Base-by-base conservation (phyloP, 257 asterid species). In the Nyctanthes arbortristis region DNA sequence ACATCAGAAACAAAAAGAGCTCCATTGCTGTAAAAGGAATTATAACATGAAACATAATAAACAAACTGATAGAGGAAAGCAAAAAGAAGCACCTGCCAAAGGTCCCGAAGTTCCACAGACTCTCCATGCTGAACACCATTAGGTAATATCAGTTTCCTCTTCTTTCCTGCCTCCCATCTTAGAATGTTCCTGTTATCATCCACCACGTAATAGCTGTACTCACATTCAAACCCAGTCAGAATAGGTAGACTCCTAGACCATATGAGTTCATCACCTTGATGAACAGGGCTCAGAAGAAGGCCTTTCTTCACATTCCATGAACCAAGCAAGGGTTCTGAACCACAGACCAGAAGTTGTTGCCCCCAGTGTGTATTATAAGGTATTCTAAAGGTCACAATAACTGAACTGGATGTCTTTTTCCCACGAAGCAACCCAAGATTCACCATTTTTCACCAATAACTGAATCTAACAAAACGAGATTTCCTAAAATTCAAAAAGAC, bases 351-450 rank as follows among this genome's bases (percentile, higher is more conserved):
- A 67, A 94, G 77, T 29, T 81, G 82, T 77, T 94, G 95, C 22
- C 99, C 99, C 99, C 99, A 94, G 16, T 89, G 88, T 35, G 99
- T 94, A 45, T 65, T 81, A 78, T 91, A 94, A 47, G 99, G 99
- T 68, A 94, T 84, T 79, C 79, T 81, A 79, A 94, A 91, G 82
- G 80, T 80, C 77, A 91, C 63, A 28, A 70, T 86, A 76, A 88
- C 89, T 5, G 93, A 82, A 77, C 76, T 84, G 12, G 83, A 71
- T 45, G 79, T 63, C 85, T 79, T 87, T 60, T 79, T 68, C 68
- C 74, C 82, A 18, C 85, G 57, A 61, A 88, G 73, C 76, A 83
- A 79, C 60, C 85, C 85, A 75, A 72, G 69, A 77, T 77, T 89
- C 83, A 79, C 84, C 99, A 94, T 94, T 31, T 74, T 78, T 43